Evolutionary conservation across 2,329 filamentous ascomycete species (phyloP).

Genomic region (Claviceps monticola): DNA sequence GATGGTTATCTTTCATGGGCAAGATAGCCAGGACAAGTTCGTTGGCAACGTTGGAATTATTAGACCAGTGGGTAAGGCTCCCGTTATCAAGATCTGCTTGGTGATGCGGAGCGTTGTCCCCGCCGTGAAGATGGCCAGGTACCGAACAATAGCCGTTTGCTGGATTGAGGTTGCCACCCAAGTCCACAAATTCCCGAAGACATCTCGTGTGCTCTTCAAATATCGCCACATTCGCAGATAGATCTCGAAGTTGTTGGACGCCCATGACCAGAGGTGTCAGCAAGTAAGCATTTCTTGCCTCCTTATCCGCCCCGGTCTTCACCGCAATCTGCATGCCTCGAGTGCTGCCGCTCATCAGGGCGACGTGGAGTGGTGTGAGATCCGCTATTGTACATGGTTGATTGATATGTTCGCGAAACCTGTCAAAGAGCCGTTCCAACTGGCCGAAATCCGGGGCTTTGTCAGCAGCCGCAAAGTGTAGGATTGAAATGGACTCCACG

Average conservation of each 20-base stretch:
- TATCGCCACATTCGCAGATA: too few species aligned
- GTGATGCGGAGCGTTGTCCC: too few species aligned
- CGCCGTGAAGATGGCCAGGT: too few species aligned
- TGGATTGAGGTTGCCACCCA: slow-evolving; percentile 1
- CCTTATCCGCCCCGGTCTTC: background rate
- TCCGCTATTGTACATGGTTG: background rate
- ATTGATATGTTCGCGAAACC: background rate
- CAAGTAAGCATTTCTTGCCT: background rate
- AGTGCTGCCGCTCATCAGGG: background rate
- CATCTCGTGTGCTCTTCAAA: background rate
- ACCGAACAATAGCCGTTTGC: background rate
- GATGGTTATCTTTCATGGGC: background rate
- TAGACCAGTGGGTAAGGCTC: background rate
- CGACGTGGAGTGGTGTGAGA: background rate
- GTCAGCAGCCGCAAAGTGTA: background rate
- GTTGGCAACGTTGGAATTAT: background rate
- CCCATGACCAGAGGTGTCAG: background rate
- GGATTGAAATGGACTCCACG: background rate
- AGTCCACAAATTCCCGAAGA: background rate
- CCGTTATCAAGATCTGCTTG: background rate
- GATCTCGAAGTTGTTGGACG: background rate
- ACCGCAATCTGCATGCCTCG: background rate
- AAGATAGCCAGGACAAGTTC: background rate
- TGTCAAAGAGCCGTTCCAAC: background rate
- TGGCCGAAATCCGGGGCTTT: background rate